A percentile compares a stretch with the other conserved stretches of the same genome.
These are phyloP conservation scores for Skeletonema marinoi DNA, from an alignment of 108 stramenopile genomes.

Conservation along the genomic window DNA sequence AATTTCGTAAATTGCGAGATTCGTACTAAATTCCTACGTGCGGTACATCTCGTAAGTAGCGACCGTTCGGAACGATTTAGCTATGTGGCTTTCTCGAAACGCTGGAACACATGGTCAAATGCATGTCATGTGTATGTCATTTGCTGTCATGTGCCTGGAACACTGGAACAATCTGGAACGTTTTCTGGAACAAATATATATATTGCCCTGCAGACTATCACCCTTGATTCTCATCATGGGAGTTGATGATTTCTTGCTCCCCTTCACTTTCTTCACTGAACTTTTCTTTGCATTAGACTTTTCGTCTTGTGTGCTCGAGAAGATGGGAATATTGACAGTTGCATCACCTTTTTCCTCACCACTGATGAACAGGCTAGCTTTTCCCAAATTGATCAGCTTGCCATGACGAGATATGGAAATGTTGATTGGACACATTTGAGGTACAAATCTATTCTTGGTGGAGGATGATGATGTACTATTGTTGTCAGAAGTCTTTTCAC, in stretches of 20 bases:
- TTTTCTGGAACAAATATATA: too few relatives aligned
- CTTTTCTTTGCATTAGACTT: neutral
- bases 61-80: too few relatives aligned
- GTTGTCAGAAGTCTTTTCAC: neutral
- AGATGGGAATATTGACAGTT: slow-evolving; percentile 6
- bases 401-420: slow-evolving; percentile 27
- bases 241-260: neutral
- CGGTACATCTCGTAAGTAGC: too few relatives aligned
- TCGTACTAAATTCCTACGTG: too few relatives aligned
- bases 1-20: too few relatives aligned
- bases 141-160: too few relatives aligned
- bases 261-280: neutral
- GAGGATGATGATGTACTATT: neutral
- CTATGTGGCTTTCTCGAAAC: too few relatives aligned
- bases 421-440: slow-evolving; percentile 32
- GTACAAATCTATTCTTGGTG: slow-evolving; percentile 9
- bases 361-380: slow-evolving; percentile 14
- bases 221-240: neutral
- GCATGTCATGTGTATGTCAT: too few relatives aligned
- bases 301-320: neutral
- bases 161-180: too few relatives aligned
- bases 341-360: slow-evolving; percentile 25
- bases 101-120: too few relatives aligned
- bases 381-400: slow-evolving; percentile 14
- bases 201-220: neutral